A percentile compares a stretch with the other conserved stretches of the same genome.
Evolutionary conservation across 495 filamentous ascomycete species (phyloP).

Genomic region (Cairneyella variabilis): DNA sequence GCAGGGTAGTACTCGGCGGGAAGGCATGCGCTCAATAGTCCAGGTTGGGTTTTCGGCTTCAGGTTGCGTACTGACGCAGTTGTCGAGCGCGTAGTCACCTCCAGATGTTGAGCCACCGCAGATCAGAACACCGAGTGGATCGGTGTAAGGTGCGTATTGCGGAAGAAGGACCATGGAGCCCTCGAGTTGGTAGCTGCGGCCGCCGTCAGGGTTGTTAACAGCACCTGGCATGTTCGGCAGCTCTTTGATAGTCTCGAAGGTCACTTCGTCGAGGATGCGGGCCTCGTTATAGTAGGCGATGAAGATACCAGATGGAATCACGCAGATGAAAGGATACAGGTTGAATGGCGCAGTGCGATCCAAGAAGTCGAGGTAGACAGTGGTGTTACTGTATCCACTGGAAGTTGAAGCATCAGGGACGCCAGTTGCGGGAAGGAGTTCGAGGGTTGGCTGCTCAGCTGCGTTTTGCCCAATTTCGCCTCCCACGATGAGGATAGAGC

Average conservation of each 20-base stretch:
- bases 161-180: constrained; percentile 56
- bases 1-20: constrained; percentile 59
- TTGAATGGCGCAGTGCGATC: constrained; percentile 62
- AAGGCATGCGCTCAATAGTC: constrained; percentile 63
- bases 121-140: constrained; percentile 49
- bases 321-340: constrained; percentile 55
- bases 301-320: constrained; percentile 57
- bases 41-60: constrained; percentile 50
- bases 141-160: constrained; percentile 52
- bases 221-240: constrained; percentile 61
- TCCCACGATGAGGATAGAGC: constrained; percentile 61
- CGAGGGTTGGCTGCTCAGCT: constrained; percentile 53
- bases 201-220: constrained; percentile 51
- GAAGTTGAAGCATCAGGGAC: background rate
- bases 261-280: constrained; percentile 52
- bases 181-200: constrained; percentile 61
- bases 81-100: constrained; percentile 54
- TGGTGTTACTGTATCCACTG: constrained; percentile 26
- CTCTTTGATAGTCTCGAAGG: constrained; percentile 50
- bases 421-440: constrained; percentile 46
- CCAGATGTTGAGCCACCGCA: constrained; percentile 55
- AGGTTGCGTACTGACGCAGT: constrained; percentile 59
- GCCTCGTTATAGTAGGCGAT: constrained; percentile 68
- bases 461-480: constrained; percentile 62
- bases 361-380: constrained; percentile 53